Evolutionary conservation across 2,329 filamentous ascomycete genomes (phyloP), one percentile per base, ranked within the genome.

Genomic region (Phaeophleospora eucalypticola): DNA sequence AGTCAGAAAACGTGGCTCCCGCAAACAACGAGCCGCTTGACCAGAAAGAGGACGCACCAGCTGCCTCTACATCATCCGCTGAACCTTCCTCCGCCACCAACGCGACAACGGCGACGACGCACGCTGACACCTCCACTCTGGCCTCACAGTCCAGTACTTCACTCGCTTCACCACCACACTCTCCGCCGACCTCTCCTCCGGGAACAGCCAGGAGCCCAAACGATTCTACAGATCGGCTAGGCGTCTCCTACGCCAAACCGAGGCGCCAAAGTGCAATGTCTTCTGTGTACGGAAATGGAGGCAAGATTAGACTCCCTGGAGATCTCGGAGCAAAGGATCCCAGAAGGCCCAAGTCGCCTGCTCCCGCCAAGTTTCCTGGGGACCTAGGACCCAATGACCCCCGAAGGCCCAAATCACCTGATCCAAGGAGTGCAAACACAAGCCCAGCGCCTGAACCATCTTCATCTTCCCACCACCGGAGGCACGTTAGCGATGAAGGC

Each of bases 241-340:
- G 61, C 18, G 63, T 63, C 46, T 57, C 55, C 1, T 58, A 62
- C 4, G 58, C 61, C 14, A 50, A 63, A 14, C 52, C 54, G 10
- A 36, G 54, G 39, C 45, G 54, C 32, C 49, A 55, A 12, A 51
- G 54, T 21, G 62, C 64, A 8, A 65, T 65, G 58, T 51, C 63
- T 27, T 53, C 58, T 3, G 57, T 60, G 2, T 64, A 56, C 46
- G 59, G 59, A 21, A 54, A 45, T 16, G 45, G 43, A 14, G 29
- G 20, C 10, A 59, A 59, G 34, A 57, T 65, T 9, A 51, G 54
- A 20, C 52, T 68, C n/a, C 65, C 65, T 6, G 65, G 65, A 15
- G 65, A 68, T 48, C 56, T 67, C 3, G 65, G 65, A 14, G 55
- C 64, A 4, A 63, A 57, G 32, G 65, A 67, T 46, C 65, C 65